Base-by-base conservation (phyloP, 805 yeast species). In the Zygosaccharomyces gambellarensis region DNA sequence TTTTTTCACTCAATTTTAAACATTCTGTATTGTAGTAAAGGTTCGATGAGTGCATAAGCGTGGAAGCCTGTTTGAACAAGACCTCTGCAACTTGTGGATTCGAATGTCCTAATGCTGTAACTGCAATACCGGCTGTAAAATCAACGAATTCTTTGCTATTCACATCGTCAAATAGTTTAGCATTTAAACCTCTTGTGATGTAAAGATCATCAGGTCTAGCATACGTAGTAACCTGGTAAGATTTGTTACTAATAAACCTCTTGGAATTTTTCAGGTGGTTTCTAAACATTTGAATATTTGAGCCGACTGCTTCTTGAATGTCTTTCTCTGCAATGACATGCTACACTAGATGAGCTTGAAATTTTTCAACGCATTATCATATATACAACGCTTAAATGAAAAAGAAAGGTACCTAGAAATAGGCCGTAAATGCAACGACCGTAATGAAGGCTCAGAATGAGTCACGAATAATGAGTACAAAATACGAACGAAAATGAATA, bases 81-180 rank as follows among this genome's bases (percentile, higher is more conserved):
- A 94, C 79, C 47, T 84, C 72, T 5, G 95, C 78, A 32, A 94
- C 77, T 53, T 82, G 84, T 3, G 82, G 81, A 59, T 94, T 78
- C 23, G 90, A 74, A 64, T 94, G 98, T 2, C 99, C 99, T 54
- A 94, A 73, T 0, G 87, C 84, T n/a, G 96, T 92, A 12, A 94
- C 99, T 0, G 99, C 98, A 57, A 94, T 92, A 46, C 99, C 99
- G 1, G 97, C 90, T 1, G 92, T 83, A 69, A 94, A 92, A 65
- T 94, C 99, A 45, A 94, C 76, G 62, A 84, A 94, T 64, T 84
- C 77, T 36, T 80, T 76, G 52, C 85, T 85, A 59, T 87, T 89
- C 43, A 85, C 69, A 43, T 64, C 69, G 67, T 94, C 99, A 74
- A 83, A 90, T 47, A 94, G 65, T 47, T 74, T 74, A n/a, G 90